Conservation (phyloP, 495 filamentous ascomycete genomes). For the Hypoxylon fuscum region DNA sequence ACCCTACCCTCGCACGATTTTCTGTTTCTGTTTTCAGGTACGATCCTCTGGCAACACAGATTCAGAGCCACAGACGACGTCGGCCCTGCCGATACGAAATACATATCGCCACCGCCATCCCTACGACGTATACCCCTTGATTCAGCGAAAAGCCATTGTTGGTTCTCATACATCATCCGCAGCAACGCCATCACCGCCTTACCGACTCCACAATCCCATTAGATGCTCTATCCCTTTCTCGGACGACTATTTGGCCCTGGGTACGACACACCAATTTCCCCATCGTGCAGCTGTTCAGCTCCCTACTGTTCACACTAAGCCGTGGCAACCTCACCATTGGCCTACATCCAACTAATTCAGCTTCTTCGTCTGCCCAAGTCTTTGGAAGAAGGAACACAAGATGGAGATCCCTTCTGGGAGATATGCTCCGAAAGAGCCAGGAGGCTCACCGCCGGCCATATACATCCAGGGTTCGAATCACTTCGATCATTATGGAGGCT, state of each 20-base stretch:
- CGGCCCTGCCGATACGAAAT: conserved; percentile 33
- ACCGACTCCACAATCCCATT: conserved; percentile 27
- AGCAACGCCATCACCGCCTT: conserved; percentile 29
- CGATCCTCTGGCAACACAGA: conserved; percentile 22
- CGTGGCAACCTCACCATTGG: conserved; percentile 39
- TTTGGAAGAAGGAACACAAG: conserved; percentile 36
- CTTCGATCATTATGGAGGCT: conserved; percentile 58
- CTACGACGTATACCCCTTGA: conserved; percentile 27
- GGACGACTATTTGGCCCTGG: conserved; percentile 15
- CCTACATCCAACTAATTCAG: conserved; percentile 37
- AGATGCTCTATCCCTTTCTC: conserved; percentile 29
- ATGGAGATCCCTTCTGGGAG: conserved; percentile 71
- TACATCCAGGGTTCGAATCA: conserved; percentile 62
- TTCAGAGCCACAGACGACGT: conserved; percentile 26
- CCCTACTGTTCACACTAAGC: conserved; percentile 17
- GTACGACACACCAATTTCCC: conserved; percentile 9
- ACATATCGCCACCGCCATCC: conserved; percentile 34
- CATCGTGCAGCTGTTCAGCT: conserved; percentile 29
- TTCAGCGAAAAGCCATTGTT: conserved; percentile 13
- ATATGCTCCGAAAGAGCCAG: conserved; percentile 47
- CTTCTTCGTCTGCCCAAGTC: conserved; percentile 32
- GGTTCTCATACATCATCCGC: conserved; percentile 16
- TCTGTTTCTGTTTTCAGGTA: conserved; percentile 22
- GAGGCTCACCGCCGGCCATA: conserved; percentile 58
- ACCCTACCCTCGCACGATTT: conserved; percentile 32